A percentile compares a stretch with the other conserved stretches of the same genome.
Conservation (phyloP, 768 basidiomycete species). For the Glaciozyma antarctica region DNA sequence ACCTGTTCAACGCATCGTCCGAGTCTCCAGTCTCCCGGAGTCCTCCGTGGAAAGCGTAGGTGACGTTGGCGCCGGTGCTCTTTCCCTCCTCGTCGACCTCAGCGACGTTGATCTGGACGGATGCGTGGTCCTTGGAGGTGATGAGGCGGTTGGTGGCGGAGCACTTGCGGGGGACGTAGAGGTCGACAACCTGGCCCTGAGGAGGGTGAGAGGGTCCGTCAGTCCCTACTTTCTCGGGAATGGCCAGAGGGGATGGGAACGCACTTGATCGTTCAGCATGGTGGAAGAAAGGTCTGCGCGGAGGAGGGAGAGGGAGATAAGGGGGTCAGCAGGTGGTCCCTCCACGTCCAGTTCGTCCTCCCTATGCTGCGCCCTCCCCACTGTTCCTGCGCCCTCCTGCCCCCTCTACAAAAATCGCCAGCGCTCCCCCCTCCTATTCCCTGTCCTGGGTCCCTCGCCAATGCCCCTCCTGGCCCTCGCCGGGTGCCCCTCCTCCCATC, state of each 20-base stretch:
- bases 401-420: not conserved
- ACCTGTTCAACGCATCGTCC: slow-evolving; percentile 83
- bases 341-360: not conserved
- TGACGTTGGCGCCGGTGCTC: slow-evolving; percentile 52
- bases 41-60: slow-evolving; percentile 88
- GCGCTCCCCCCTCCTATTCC: not conserved
- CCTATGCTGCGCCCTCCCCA: too few species aligned
- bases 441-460: not conserved
- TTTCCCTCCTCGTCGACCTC: slow-evolving; percentile 85
- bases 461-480: too few species aligned
- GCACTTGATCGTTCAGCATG: slow-evolving; percentile 34
- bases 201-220: not conserved
- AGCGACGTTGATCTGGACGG: slow-evolving; percentile 87
- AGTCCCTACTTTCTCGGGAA: not conserved
- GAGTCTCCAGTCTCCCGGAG: slow-evolving; percentile 92
- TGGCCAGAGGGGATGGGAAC: not conserved
- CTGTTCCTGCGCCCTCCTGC: not conserved
- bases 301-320: not conserved
- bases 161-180: slow-evolving; percentile 99
- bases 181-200: slow-evolving; percentile 96
- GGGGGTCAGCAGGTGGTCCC: not conserved
- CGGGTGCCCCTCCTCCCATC: not conserved
- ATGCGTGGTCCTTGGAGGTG: slow-evolving; percentile 97
- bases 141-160: slow-evolving; percentile 65
- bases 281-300: slow-evolving; percentile 1